Conservation (phyloP, 805 yeast species). For the Metschnikowia santaceciliae region DNA sequence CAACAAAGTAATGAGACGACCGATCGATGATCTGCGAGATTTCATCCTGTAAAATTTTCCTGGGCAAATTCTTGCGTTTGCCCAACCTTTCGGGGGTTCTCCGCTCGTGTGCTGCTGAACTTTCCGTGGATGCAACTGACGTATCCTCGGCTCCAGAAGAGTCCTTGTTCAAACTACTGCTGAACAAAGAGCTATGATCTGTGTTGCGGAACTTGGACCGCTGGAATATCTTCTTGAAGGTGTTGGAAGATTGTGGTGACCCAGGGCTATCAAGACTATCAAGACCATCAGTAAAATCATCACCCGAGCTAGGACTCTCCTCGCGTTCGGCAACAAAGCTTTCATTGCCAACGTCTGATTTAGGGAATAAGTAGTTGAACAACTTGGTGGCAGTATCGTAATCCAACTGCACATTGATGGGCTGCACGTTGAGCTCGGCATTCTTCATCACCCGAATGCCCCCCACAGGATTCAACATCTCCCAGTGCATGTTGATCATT, state of each 20-base stretch:
- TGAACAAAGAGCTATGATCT: not conserved
- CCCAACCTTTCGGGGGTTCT: not conserved
- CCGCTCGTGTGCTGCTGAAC: not conserved
- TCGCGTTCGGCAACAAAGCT: not conserved
- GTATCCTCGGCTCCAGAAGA: slow-evolving; percentile 1
- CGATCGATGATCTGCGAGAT: slow-evolving; percentile 40
- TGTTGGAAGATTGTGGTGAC: not conserved
- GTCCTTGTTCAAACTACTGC: not conserved
- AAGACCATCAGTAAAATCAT: slow-evolving; percentile 25
- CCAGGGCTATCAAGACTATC: not conserved
- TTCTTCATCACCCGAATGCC: slow-evolving; percentile 79
- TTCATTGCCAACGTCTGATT: slow-evolving; percentile 20
- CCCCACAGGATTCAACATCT: slow-evolving; percentile 80
- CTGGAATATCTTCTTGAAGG: not conserved
- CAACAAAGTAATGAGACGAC: slow-evolving; percentile 40
- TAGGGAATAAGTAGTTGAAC: slow-evolving; percentile 69
- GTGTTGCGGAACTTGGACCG: not conserved
- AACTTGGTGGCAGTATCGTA: slow-evolving; percentile 62
- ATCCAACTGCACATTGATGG: slow-evolving; percentile 70
- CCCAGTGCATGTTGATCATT: slow-evolving; percentile 51
- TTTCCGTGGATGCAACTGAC: slow-evolving; percentile 1
- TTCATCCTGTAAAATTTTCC: slow-evolving; percentile 23
- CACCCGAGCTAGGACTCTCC: not conserved
- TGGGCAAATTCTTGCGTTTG: not conserved
- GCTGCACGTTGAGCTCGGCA: slow-evolving; percentile 58